Evolutionary conservation across 2,329 filamentous ascomycete genomes (phyloP).

Genomic region (Xylaria sp.): DNA sequence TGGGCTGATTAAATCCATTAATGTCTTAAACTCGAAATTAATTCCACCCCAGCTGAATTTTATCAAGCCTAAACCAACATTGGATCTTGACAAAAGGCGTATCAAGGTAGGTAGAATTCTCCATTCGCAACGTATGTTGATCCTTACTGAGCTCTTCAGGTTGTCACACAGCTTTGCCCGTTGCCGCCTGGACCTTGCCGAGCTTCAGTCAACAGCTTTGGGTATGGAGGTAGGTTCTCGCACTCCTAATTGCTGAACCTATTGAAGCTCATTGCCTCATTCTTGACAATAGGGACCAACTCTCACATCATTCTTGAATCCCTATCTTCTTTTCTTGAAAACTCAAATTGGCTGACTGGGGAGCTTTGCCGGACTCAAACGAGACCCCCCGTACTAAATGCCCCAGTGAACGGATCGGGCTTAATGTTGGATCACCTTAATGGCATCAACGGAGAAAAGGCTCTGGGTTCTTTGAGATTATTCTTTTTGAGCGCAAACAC

Average conservation of each 20-base stretch:
- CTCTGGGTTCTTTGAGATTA: background rate
- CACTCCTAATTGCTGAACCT: background rate
- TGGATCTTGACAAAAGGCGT: conserved; percentile 15
- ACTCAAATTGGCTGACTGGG: background rate
- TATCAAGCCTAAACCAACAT: conserved; percentile 9
- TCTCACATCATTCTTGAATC: conserved; percentile 26
- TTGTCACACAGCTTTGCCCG: conserved; percentile 15
- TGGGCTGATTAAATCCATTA: conserved; percentile 24
- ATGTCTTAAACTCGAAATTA: conserved; percentile 15
- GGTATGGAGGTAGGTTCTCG: conserved; percentile 18
- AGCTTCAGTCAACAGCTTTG: conserved; percentile 29
- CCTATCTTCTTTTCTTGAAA: conserved; percentile 18
- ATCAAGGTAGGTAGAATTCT: conserved; percentile 10
- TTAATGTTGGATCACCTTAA: background rate
- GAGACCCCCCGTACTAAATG: background rate
- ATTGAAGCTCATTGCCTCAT: background rate
- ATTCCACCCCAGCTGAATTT: conserved; percentile 25
- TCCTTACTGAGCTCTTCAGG: conserved; percentile 5
- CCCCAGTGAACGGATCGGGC: background rate
- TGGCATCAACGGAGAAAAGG: background rate
- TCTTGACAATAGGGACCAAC: conserved; percentile 2
- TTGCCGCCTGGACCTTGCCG: conserved; percentile 26
- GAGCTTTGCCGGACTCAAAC: too few species aligned
- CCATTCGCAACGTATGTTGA: background rate
- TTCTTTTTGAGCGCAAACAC: conserved; percentile 20